phyloP scores from a whole-genome alignment of 2,329 filamentous ascomycete genomes.

The Clarireedia paspali region DNA sequence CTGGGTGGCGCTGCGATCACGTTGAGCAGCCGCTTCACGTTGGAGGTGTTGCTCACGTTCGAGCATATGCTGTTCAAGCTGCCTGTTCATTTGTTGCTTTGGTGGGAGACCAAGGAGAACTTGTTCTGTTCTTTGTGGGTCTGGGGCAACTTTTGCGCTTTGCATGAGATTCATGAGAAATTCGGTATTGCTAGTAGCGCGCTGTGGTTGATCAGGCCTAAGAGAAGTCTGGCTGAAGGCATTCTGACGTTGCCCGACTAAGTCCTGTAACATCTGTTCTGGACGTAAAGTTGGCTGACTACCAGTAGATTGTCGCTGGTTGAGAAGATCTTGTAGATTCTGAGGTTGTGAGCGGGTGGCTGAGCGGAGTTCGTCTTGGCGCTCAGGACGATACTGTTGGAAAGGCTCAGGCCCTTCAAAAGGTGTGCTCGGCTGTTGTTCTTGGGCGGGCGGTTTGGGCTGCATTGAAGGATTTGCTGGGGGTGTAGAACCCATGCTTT shows the following conservation, averaged over 20 bases:
- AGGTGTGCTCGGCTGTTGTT: constrained; percentile 38
- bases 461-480: constrained; percentile 31
- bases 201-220: constrained; percentile 40
- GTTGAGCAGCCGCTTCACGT: constrained; percentile 22
- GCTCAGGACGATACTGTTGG: constrained; percentile 29
- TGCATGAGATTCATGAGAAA: constrained; percentile 83
- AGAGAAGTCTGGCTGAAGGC: constrained; percentile 43
- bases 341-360: constrained; percentile 28
- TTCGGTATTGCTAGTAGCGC: constrained; percentile 55
- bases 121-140: constrained; percentile 45
- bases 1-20: constrained; percentile 26
- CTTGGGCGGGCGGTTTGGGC: constrained; percentile 31
- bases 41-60: constrained; percentile 30
- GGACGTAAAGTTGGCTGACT: constrained; percentile 38
- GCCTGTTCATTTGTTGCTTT: constrained; percentile 25
- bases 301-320: constrained; percentile 33
- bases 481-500: constrained; percentile 36
- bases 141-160: constrained; percentile 39
- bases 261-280: constrained; percentile 54
- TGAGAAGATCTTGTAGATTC: constrained; percentile 43
- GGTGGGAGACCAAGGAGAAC: constrained; percentile 39
- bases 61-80: constrained; percentile 40
- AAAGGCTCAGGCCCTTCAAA: constrained; percentile 39
- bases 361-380: constrained; percentile 24
- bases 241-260: constrained; percentile 51